phyloP scores from a whole-genome alignment of 495 filamentous ascomycete genomes.

The Penicillium pancosmium region DNA sequence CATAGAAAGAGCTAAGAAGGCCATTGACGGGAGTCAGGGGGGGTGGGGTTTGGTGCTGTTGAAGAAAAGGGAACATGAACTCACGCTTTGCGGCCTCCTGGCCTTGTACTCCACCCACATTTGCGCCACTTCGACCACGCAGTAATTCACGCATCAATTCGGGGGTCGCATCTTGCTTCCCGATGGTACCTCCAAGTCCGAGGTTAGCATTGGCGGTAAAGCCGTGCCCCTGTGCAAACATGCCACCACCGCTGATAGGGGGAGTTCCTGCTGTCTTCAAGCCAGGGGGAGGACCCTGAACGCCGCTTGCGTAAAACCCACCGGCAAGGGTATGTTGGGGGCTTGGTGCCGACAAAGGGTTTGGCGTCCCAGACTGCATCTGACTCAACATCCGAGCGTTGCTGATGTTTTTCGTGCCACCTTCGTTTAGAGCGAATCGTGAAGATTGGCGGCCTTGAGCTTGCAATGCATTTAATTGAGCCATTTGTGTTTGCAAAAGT shows the following conservation, averaged over 20 bases:
- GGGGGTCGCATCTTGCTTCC: conserved; percentile 71
- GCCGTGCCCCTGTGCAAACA: conserved; percentile 76
- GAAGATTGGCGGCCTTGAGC: conserved; percentile 86
- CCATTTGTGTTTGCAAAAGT: conserved; percentile 63
- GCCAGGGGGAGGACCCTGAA: conserved; percentile 92
- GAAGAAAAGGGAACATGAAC: conserved; percentile 82
- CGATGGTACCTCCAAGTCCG: conserved; percentile 64
- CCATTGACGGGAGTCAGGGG: conserved; percentile 86
- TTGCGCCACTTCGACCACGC: conserved; percentile 58
- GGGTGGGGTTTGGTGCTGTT: conserved; percentile 82
- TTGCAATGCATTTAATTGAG: conserved; percentile 57
- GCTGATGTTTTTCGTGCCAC: conserved; percentile 75
- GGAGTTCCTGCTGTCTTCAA: conserved; percentile 90
- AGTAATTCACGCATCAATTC: conserved; percentile 82
- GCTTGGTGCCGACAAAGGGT: conserved; percentile 61
- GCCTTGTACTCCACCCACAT: conserved; percentile 60
- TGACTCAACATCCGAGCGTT: conserved; percentile 88
- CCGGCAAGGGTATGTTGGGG: conserved; percentile 47
- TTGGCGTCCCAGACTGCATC: conserved; percentile 71
- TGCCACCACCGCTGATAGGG: conserved; percentile 78
- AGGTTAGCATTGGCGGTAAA: conserved; percentile 70
- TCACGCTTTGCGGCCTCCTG: conserved; percentile 94
- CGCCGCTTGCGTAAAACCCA: conserved; percentile 57
- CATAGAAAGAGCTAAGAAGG: conserved; percentile 88
- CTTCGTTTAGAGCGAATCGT: conserved; percentile 86